phyloP scores from a whole-genome alignment of 192 early-diverging fungal genomes.

The Obelidium mucronatum region DNA sequence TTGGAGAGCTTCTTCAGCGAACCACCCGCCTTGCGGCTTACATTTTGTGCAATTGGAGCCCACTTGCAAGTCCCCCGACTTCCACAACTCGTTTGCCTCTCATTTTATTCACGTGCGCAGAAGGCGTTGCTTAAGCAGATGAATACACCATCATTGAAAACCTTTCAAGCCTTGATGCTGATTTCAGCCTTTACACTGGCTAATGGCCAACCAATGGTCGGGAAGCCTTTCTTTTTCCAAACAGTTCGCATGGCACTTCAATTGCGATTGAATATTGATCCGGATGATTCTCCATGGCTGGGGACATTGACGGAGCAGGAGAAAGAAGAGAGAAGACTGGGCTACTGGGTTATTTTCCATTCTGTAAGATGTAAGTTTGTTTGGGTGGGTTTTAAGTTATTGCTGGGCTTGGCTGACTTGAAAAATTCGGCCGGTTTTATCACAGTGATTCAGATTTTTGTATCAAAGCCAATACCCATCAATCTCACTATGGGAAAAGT shows the following conservation, averaged over 20 bases:
- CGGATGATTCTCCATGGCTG: neutral
- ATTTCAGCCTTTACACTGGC: neutral
- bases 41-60: conserved; percentile 5
- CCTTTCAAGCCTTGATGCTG: conserved; percentile 2
- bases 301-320: neutral
- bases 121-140: neutral
- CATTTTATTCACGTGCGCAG: neutral
- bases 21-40: conserved; percentile 14
- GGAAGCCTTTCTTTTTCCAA: neutral
- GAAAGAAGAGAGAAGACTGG: neutral
- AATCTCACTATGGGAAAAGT: too few relatives aligned
- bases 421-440: too few relatives aligned
- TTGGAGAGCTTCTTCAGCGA: conserved; percentile 3
- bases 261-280: conserved; percentile 10
- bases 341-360: neutral
- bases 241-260: neutral
- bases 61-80: neutral
- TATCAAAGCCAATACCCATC: too few relatives aligned
- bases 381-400: neutral
- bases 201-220: conserved; percentile 10
- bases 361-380: neutral
- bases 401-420: too few relatives aligned
- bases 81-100: neutral
- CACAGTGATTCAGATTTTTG: too few relatives aligned
- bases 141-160: neutral